These are phyloP conservation scores for Papilionanthe hybrid DNA, from an alignment of 116 monocot genomes.

Conservation along the genomic window DNA sequence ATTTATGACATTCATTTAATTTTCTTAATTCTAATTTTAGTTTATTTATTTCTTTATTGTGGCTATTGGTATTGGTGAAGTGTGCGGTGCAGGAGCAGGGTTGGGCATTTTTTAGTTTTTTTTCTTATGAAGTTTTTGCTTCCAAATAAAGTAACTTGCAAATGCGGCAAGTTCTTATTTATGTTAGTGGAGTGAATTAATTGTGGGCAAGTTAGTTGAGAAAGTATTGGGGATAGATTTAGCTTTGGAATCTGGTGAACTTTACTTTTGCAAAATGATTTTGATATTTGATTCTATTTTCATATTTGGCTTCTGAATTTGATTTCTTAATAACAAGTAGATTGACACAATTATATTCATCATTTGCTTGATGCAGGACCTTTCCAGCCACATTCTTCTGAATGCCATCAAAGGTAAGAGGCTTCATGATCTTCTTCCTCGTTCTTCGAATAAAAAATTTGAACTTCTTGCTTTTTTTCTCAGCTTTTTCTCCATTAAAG, in stretches of 20 bases:
- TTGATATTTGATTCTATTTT: no score
- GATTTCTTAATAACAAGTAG: constrained; percentile 2
- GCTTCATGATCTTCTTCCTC: not conserved
- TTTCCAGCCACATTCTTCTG: constrained; percentile 59
- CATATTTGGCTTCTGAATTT: no score
- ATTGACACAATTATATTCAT: constrained; percentile 50
- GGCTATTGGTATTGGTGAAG: no score
- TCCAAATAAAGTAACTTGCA: constrained; percentile 2
- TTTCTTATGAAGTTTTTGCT: not conserved
- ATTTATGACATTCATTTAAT: no score
- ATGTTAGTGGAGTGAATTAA: not conserved
- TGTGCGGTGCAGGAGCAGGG: no score
- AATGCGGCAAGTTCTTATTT: not conserved
- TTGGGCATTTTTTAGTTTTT: no score
- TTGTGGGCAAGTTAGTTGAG: constrained; percentile 1
- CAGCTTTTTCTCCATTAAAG: constrained; percentile 86
- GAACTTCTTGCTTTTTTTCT: not conserved
- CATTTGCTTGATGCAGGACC: constrained; percentile 69
- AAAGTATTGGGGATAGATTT: not conserved
- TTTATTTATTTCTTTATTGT: no score
- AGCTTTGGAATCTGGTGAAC: not conserved
- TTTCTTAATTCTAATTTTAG: no score
- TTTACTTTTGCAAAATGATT: not conserved
- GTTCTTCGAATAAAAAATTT: not conserved
- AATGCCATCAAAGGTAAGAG: constrained; percentile 82